phyloP scores from a whole-genome alignment of 2,329 filamentous ascomycete genomes.

The Periconia sp. region DNA sequence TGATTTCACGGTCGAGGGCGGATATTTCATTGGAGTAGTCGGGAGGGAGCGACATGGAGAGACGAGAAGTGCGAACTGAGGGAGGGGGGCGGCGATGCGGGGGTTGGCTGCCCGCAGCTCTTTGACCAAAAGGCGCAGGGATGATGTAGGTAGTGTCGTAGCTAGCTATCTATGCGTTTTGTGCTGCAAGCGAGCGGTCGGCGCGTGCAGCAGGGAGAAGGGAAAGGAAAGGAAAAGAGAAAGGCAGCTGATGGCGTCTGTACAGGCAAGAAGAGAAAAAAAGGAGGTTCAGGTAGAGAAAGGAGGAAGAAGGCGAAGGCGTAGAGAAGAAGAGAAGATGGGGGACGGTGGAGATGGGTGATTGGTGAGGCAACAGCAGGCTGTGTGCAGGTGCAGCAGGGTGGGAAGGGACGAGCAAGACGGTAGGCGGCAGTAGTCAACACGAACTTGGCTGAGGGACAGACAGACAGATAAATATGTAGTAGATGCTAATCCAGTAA shows the following conservation, averaged over 20 bases:
- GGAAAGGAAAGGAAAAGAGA: neutral
- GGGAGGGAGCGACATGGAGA: constrained; percentile 44
- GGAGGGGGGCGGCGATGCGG: constrained; percentile 28
- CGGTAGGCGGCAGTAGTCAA: too few relatives aligned
- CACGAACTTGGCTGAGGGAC: too few relatives aligned
- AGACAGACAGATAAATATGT: too few relatives aligned
- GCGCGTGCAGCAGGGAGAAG: constrained; percentile 13
- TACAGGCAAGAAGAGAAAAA: neutral
- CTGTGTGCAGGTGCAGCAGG: too few relatives aligned
- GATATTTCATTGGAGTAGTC: constrained; percentile 61
- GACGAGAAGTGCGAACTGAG: neutral
- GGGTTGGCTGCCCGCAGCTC: constrained; percentile 35
- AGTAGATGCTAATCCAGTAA: too few relatives aligned
- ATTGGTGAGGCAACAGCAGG: too few relatives aligned
- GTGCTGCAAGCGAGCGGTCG: constrained; percentile 32
- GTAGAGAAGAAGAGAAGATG: too few relatives aligned
- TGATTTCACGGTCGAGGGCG: constrained; percentile 63
- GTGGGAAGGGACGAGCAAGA: too few relatives aligned
- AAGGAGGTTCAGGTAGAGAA: neutral
- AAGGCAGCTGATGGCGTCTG: constrained; percentile 1
- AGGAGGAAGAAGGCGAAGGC: neutral
- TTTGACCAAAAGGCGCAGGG: constrained; percentile 42
- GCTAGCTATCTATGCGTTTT: constrained; percentile 3
- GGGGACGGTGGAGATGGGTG: too few relatives aligned
- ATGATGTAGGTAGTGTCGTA: constrained; percentile 21